These are phyloP conservation scores for Kewa caespitosa DNA, from an alignment of 179 eudicot species.

Conservation along the genomic window DNA sequence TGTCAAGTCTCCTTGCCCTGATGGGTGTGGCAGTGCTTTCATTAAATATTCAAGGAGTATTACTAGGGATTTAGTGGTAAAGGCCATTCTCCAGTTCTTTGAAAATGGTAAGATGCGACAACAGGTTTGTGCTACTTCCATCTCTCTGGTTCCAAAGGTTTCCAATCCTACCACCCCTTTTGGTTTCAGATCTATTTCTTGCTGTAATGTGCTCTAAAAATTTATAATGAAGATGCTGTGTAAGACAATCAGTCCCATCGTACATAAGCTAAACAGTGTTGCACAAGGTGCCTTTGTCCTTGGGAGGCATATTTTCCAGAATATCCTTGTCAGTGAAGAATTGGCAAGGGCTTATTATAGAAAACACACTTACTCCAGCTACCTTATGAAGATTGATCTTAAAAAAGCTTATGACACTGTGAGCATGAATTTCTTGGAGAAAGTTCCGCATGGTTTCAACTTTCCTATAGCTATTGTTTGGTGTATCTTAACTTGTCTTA, in stretches of 20 bases:
- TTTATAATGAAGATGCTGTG: neutral
- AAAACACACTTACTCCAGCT: neutral
- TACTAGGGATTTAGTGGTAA: neutral
- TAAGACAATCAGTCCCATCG: neutral
- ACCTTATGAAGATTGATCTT: neutral
- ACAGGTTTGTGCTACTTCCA: neutral
- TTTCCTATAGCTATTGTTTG: neutral
- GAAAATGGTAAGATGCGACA: neutral
- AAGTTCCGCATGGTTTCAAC: neutral
- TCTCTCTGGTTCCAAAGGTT: neutral
- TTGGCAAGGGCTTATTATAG: neutral
- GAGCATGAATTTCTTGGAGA: neutral
- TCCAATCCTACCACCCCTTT: too few relatives aligned
- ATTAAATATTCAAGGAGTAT: neutral
- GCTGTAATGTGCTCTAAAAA: neutral
- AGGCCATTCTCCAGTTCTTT: neutral
- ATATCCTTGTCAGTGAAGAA: neutral
- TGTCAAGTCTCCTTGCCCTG: too few relatives aligned
- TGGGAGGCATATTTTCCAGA: neutral
- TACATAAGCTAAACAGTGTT: neutral
- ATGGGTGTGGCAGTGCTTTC: too few relatives aligned
- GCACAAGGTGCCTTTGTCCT: neutral
- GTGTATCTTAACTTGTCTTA: neutral
- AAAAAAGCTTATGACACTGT: neutral
- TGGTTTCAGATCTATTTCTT: too few relatives aligned